Evolutionary conservation across 1,284 basidiomycete species (phyloP).

Genomic region (Ceratobasidium sp.): DNA sequence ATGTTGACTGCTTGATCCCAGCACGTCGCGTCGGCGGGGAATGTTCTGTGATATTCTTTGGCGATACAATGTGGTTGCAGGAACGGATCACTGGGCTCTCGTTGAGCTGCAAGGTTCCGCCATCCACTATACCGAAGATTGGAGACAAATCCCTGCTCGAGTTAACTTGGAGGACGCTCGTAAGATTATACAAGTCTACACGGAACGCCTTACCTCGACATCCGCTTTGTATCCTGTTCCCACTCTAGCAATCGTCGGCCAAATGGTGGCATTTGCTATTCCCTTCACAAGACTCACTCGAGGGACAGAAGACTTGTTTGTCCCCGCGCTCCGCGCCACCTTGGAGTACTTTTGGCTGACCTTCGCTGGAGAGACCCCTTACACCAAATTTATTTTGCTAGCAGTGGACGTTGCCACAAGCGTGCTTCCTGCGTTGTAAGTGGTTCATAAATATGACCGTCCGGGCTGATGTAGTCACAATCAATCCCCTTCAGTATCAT

Average conservation of each 20-base stretch:
- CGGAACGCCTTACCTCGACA: neutral
- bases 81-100: neutral
- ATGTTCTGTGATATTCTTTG: neutral
- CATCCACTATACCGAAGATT: neutral
- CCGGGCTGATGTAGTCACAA: neutral
- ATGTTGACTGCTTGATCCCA: neutral
- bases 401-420: neutral
- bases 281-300: neutral
- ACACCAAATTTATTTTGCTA: no score
- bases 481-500: conserved; percentile 2
- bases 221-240: neutral
- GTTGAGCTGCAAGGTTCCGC: no score
- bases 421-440: neutral
- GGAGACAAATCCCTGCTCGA: neutral
- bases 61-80: conserved; percentile 5
- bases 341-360: conserved; percentile 19
- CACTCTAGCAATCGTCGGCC: neutral
- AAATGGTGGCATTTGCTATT: neutral
- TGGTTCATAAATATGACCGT: neutral
- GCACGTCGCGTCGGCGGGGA: neutral
- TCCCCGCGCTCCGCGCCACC: neutral
- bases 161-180: conserved; percentile 18
- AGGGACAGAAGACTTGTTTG: neutral
- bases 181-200: neutral
- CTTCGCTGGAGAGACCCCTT: neutral